A percentile compares a stretch with the other conserved stretches of the same genome.
Conservation (phyloP, 2,329 filamentous ascomycete species). For the Claviceps capensis region DNA sequence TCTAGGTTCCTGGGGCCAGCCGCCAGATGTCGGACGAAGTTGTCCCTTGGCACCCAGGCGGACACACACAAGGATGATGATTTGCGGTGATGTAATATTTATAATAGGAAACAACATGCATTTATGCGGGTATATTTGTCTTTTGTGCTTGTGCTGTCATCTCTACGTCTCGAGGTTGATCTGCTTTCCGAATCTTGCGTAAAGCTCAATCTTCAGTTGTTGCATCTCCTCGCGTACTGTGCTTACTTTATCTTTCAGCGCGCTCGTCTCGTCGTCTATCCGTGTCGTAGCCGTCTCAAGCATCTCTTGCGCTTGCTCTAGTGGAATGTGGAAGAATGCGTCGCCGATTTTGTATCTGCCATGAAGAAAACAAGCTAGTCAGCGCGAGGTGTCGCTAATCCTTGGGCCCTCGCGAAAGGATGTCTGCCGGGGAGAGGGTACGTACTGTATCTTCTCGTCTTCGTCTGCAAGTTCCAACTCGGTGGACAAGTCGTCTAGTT, state of each 20-base stretch:
- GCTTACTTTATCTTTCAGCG: constrained; percentile 63
- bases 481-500: constrained; percentile 80
- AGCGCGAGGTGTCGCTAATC: background rate
- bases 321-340: constrained; percentile 77
- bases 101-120: background rate
- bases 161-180: constrained; percentile 86
- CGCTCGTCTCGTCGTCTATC: constrained; percentile 63
- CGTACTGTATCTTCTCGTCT: constrained; percentile 81
- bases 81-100: too few relatives aligned
- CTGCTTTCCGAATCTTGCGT: constrained; percentile 87
- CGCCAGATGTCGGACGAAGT: too few relatives aligned
- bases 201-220: constrained; percentile 79
- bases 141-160: background rate
- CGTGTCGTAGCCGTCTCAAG: constrained; percentile 56
- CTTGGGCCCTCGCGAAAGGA: background rate
- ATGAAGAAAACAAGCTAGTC: constrained; percentile 1
- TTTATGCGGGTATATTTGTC: background rate
- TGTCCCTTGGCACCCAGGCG: too few relatives aligned
- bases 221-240: constrained; percentile 75
- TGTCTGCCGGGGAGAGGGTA: background rate
- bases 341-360: constrained; percentile 90
- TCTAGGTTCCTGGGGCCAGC: too few relatives aligned
- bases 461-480: constrained; percentile 94
- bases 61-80: too few relatives aligned
- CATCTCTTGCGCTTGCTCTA: constrained; percentile 77